Base-by-base conservation (phyloP, 1,284 basidiomycete species). In the Moesziomyces sp. region DNA sequence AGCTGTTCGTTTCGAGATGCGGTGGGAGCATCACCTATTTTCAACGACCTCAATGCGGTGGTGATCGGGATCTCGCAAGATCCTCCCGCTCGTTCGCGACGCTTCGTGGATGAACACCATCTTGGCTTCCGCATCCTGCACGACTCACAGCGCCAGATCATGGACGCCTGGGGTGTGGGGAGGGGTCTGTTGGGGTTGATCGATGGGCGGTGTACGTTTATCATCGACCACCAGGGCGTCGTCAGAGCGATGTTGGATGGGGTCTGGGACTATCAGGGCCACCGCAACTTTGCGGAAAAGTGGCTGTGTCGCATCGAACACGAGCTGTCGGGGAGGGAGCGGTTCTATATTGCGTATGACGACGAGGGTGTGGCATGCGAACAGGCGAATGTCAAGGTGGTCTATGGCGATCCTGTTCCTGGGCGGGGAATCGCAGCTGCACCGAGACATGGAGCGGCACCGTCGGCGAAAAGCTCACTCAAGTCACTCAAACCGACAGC, bases 31-130 rank as follows among this genome's bases (percentile, higher is more conserved):
- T 76, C 76, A 21, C 78, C 79, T 16, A 59, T 79, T 44, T 81
- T 81, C 46, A 71, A 64, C 62, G 70, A 81, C 18, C 67, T 78
- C 43, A 71, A 78, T 30, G 79, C 77, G 13, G 71, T 81, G 44
- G 79, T 81, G 18, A 81, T 81, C 19, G 79, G 79, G 38, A 76
- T 81, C 43, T 74, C 69, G 3, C 79, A 81, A 35, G 79, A 81
- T 38, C 59, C 70, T 10, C 72, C 70, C 3, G 21, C 53, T 0
- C 46, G 76, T 1, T 61, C 66, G 14, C 63, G 48, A 21, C 45
- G 58, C 11, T 81, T 81, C 21, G 78, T 76, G 13, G 73, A 81
- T n/a, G 66, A 76, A 45, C 79, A 76, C 30, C 63, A 78, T 34
- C 52, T 81, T 0, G 63, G 61, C 3, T 81, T 76, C 28, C 55